Percentiles rank a stretch among this genome's conserved stretches.
Evolutionary conservation across 2,329 filamentous ascomycete species (phyloP).

Genomic region (Berkeleyomyces rouxiae): DNA sequence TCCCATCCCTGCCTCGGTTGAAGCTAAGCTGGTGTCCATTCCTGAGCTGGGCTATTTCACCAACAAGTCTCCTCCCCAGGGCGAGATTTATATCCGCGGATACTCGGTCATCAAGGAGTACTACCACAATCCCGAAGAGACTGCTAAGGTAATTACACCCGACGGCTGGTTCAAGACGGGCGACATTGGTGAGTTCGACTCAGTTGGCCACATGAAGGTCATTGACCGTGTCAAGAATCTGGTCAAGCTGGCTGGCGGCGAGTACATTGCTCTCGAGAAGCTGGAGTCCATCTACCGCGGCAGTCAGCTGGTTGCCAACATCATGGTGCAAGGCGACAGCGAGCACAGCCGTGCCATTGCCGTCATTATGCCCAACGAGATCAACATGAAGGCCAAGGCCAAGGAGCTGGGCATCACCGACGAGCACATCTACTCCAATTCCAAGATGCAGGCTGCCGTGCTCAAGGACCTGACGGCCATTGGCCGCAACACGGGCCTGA

Average conservation of each 20-base stretch:
- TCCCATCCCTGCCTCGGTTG: constrained; percentile 57
- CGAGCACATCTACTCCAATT: constrained; percentile 48
- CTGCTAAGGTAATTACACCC: constrained; percentile 54
- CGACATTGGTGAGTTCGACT: constrained; percentile 81
- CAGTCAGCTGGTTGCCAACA: constrained; percentile 60
- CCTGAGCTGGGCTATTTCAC: constrained; percentile 74
- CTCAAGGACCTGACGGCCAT: constrained; percentile 51
- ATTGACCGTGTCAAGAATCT: constrained; percentile 98
- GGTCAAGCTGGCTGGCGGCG: constrained; percentile 85
- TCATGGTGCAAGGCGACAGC: constrained; percentile 70
- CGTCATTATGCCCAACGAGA: constrained; percentile 55
- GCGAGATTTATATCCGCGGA: constrained; percentile 83
- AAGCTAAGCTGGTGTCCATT: constrained; percentile 84
- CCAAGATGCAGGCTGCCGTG: constrained; percentile 44
- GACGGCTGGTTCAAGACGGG: constrained; percentile 97
- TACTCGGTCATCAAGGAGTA: constrained; percentile 60
- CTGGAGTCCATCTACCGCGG: constrained; percentile 83
- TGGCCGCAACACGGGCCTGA: constrained; percentile 49
- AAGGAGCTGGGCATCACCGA: constrained; percentile 45
- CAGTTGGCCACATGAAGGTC: constrained; percentile 62
- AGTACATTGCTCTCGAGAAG: constrained; percentile 95
- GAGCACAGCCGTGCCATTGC: constrained; percentile 66
- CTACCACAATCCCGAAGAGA: constrained; percentile 75
- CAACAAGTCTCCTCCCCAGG: constrained; percentile 62
- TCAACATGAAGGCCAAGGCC: constrained; percentile 43